Evolutionary conservation across 306 rosid species (phyloP).

Genomic region (Lotus japonicus): DNA sequence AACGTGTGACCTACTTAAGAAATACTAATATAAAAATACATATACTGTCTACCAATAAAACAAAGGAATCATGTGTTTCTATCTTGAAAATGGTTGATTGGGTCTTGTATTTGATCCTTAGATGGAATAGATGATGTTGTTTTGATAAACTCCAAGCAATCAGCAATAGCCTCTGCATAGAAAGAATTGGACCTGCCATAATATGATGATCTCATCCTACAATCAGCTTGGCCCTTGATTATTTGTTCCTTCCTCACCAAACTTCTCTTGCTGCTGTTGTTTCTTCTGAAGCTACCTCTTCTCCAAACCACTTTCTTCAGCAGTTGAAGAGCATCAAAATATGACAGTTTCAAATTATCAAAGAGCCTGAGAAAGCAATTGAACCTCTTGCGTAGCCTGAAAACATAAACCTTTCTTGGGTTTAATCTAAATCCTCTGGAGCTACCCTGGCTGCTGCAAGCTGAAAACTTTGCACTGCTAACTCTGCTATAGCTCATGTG

Average conservation of each 20-base stretch:
- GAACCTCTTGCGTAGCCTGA: constrained; percentile 41
- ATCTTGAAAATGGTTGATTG: constrained; percentile 20
- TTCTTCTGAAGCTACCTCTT: constrained; percentile 24
- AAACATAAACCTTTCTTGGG: constrained; percentile 33
- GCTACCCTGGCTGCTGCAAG: background rate
- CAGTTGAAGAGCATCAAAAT: constrained; percentile 29
- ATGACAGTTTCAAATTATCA: constrained; percentile 33
- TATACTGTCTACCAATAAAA: background rate
- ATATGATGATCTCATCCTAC: constrained; percentile 37
- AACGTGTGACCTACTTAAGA: too few relatives aligned
- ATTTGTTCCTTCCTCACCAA: constrained; percentile 18
- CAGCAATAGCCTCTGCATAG: constrained; percentile 89
- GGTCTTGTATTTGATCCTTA: constrained; percentile 30
- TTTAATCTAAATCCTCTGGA: constrained; percentile 47
- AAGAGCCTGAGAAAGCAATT: constrained; percentile 40
- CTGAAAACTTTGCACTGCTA: constrained; percentile 19
- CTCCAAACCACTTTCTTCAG: constrained; percentile 28
- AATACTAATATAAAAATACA: background rate
- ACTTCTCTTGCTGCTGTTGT: constrained; percentile 3
- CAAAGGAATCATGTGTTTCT: background rate
- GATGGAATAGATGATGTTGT: constrained; percentile 66
- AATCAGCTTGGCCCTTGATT: constrained; percentile 16
- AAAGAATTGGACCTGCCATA: constrained; percentile 66
- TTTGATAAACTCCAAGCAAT: constrained; percentile 91
- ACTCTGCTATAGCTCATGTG: constrained; percentile 42